Percentiles rank a stretch among this genome's conserved stretches.
phyloP scores from a whole-genome alignment of 805 yeast species.

The Torulaspora gathmanii region DNA sequence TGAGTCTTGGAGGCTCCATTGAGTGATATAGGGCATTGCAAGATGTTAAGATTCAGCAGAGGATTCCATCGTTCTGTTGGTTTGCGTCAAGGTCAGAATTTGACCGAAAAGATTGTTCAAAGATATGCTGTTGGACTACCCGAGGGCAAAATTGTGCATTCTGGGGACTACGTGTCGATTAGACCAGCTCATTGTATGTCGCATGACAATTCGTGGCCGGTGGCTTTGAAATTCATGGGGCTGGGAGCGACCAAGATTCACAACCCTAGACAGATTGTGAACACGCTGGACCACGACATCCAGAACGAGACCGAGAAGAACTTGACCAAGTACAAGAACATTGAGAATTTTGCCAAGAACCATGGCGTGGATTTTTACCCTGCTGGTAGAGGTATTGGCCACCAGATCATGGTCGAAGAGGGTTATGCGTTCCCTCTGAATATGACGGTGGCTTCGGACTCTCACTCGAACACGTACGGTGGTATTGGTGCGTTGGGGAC shows the following conservation, averaged over 20 bases:
- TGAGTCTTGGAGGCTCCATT: too few species aligned
- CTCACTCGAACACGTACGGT: slow-evolving; percentile 97
- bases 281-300: slow-evolving; percentile 96
- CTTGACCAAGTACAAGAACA: slow-evolving; percentile 79
- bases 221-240: slow-evolving; percentile 92
- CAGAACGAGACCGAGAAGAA: slow-evolving; percentile 90
- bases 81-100: slow-evolving; percentile 53
- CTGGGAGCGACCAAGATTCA: slow-evolving; percentile 82
- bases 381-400: slow-evolving; percentile 99
- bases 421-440: slow-evolving; percentile 96
- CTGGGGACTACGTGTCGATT: slow-evolving; percentile 94
- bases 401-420: slow-evolving; percentile 97
- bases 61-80: slow-evolving; percentile 19
- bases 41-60: slow-evolving; percentile 29
- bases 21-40: background rate
- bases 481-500: slow-evolving; percentile 96
- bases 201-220: slow-evolving; percentile 99
- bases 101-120: slow-evolving; percentile 95
- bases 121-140: slow-evolving; percentile 84
- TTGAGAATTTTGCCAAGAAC: slow-evolving; percentile 79
- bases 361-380: slow-evolving; percentile 97
- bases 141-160: slow-evolving; percentile 64
- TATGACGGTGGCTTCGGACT: slow-evolving; percentile 93
- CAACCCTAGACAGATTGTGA: slow-evolving; percentile 86
- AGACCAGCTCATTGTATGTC: slow-evolving; percentile 98